Conservation (phyloP, 768 basidiomycete genomes). For the Lyophyllum semitale region DNA sequence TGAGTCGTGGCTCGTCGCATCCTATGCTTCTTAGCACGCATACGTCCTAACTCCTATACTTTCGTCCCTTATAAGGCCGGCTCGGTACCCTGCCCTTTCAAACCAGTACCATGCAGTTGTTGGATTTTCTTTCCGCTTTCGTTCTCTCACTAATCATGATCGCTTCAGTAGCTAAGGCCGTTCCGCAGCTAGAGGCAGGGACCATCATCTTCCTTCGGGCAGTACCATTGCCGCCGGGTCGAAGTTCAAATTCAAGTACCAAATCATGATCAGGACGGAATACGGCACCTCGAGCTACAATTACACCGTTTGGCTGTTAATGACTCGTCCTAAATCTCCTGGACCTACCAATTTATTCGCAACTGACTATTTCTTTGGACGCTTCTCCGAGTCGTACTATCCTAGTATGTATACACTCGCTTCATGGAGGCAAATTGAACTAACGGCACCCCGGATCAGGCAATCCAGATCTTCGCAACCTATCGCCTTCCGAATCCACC, state of each 20-base stretch:
- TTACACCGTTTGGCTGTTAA: slow-evolving; percentile 43
- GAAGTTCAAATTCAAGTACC: slow-evolving; percentile 41
- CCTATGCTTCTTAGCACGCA: no score
- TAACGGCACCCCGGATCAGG: slow-evolving; percentile 21
- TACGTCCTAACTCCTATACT: no score
- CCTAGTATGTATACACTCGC: slow-evolving; percentile 30
- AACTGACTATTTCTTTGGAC: slow-evolving; percentile 45
- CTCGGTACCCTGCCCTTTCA: no score
- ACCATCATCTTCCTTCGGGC: slow-evolving; percentile 28
- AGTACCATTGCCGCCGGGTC: slow-evolving; percentile 40
- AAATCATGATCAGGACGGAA: slow-evolving; percentile 37
- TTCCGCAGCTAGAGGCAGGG: not conserved
- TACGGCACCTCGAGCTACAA: slow-evolving; percentile 43
- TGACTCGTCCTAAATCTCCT: slow-evolving; percentile 26
- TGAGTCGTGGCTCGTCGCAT: no score
- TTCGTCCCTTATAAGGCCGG: no score
- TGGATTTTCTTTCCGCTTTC: no score
- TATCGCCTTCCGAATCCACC: slow-evolving; percentile 35
- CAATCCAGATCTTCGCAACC: slow-evolving; percentile 40
- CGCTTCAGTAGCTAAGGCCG: not conserved
- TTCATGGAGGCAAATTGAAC: not conserved
- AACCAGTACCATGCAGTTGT: no score
- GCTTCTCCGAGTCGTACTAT: slow-evolving; percentile 43
- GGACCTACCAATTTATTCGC: slow-evolving; percentile 29
- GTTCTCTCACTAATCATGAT: not conserved